Conservation (phyloP, 495 filamentous ascomycete species). For the Penicillium salamii region DNA sequence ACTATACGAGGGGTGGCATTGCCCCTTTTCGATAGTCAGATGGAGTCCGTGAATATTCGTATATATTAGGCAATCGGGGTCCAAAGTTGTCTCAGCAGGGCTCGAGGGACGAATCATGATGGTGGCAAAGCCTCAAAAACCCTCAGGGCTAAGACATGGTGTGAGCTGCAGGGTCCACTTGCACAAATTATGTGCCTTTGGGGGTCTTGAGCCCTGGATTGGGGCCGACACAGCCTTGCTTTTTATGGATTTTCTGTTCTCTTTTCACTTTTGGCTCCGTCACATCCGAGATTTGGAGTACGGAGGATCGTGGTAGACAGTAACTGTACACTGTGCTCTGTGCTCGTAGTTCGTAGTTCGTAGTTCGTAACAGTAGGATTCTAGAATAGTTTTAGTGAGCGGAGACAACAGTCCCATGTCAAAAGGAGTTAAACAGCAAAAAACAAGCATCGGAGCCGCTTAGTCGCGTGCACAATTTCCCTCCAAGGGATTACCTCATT, state of each 20-base stretch:
- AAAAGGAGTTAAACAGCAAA: too few relatives aligned
- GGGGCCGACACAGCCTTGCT: not conserved
- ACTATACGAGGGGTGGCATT: not conserved
- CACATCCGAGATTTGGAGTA: not conserved
- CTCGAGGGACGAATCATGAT: not conserved
- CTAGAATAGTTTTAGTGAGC: too few relatives aligned
- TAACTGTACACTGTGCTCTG: too few relatives aligned
- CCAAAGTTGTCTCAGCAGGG: not conserved
- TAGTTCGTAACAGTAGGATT: too few relatives aligned
- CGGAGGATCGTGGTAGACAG: too few relatives aligned
- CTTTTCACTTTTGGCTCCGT: not conserved
- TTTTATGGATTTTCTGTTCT: not conserved
- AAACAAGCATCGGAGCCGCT: conserved; percentile 1
- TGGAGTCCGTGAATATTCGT: too few relatives aligned
- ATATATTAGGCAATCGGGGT: not conserved
- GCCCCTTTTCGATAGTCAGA: too few relatives aligned
- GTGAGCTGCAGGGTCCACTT: conserved; percentile 9
- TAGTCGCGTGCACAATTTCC: conserved; percentile 8
- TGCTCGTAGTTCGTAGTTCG: too few relatives aligned
- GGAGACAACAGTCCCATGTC: too few relatives aligned
- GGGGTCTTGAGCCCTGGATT: too few relatives aligned
- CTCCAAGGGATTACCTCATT: conserved; percentile 1
- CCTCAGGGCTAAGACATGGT: not conserved
- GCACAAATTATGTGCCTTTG: too few relatives aligned
- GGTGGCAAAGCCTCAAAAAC: not conserved